Percentiles rank a stretch among this genome's conserved stretches.
Evolutionary conservation across 306 rosid species (phyloP).

Genomic region (Sindora glabra): DNA sequence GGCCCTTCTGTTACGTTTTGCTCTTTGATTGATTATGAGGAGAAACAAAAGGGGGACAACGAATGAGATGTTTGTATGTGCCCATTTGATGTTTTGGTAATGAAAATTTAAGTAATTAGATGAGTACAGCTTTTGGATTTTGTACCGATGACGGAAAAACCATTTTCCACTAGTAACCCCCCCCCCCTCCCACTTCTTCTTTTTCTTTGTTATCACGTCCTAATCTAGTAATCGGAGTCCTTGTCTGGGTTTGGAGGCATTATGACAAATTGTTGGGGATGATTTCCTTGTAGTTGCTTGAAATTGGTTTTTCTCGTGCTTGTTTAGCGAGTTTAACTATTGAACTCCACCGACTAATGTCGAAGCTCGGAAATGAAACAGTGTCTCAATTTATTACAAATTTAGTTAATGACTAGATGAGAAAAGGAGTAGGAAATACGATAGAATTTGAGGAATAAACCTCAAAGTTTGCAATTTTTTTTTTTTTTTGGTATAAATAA

Average conservation of each 20-base stretch:
- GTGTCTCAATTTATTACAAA: background rate
- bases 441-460: too few relatives aligned
- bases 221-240: background rate
- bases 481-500: background rate
- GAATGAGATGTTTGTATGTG: background rate
- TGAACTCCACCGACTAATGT: background rate
- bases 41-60: background rate
- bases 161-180: background rate
- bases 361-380: background rate
- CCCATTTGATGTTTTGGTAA: background rate
- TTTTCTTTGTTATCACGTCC: background rate
- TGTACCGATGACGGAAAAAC: background rate
- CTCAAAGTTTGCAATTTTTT: too few relatives aligned
- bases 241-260: conserved; percentile 15
- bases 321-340: conserved; percentile 1
- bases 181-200: background rate
- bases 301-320: background rate
- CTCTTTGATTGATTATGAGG: background rate
- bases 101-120: background rate
- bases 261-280: background rate
- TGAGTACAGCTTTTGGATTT: background rate
- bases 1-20: background rate
- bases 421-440: background rate
- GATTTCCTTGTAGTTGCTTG: background rate
- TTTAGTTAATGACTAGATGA: background rate